A percentile compares a stretch with the other conserved stretches of the same genome.
Conservation (phyloP, 108 stramenopile species). For the Cyclotella cryptica region DNA sequence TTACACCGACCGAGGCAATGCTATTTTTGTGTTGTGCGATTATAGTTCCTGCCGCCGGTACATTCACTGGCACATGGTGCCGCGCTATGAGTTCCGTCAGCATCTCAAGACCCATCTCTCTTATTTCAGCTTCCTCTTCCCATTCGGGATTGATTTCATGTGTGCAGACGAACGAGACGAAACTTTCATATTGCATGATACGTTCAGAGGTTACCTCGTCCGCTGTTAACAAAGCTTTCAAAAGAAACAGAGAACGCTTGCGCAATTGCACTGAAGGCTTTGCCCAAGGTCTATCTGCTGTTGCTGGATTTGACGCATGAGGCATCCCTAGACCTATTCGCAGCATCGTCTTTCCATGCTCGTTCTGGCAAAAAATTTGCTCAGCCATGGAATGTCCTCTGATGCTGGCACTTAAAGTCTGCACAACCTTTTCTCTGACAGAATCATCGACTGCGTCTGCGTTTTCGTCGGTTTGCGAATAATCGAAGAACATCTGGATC, state of each 20-base stretch:
- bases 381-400: conserved; percentile 72
- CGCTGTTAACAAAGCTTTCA: conserved; percentile 76
- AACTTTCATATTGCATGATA: conserved; percentile 43
- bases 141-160: conserved; percentile 45
- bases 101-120: conserved; percentile 75
- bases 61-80: conserved; percentile 4
- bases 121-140: conserved; percentile 62
- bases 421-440: conserved; percentile 70
- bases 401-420: conserved; percentile 71
- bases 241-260: conserved; percentile 71
- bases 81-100: conserved; percentile 59
- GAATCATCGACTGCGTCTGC: conserved; percentile 41
- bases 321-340: conserved; percentile 51
- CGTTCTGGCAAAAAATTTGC: conserved; percentile 65
- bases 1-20: conserved; percentile 66
- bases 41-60: not conserved
- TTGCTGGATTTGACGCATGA: conserved; percentile 8
- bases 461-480: conserved; percentile 19
- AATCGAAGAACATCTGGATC: conserved; percentile 61
- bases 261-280: conserved; percentile 41
- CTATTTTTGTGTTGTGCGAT: conserved; percentile 57
- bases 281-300: not conserved
- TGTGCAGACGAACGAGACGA: conserved; percentile 49
- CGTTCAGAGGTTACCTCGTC: conserved; percentile 55
- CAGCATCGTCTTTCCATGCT: conserved; percentile 58